These are phyloP conservation scores for Microbotryum intermedium DNA, from an alignment of 1,284 basidiomycete genomes.

Conservation along the genomic window DNA sequence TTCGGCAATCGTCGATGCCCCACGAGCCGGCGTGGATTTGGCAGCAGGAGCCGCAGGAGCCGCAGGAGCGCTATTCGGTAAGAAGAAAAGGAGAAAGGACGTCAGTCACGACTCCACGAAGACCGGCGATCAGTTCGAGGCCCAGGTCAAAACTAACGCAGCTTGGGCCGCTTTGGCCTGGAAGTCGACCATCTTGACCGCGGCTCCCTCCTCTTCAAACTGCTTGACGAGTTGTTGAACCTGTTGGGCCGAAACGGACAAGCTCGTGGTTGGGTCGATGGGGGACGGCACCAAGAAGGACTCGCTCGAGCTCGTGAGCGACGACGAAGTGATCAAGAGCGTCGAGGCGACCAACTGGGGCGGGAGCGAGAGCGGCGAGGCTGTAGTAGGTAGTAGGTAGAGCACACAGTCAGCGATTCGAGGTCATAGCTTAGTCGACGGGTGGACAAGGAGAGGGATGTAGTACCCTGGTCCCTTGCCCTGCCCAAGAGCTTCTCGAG, in stretches of 20 bases:
- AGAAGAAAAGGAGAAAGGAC: not conserved
- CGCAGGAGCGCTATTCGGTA: not conserved
- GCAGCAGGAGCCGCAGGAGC: not conserved
- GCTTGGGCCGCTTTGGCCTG: conserved; percentile 45
- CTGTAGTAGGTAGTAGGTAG: conserved; percentile 4
- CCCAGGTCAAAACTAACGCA: conserved; percentile 5
- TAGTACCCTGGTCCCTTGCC: conserved; percentile 29
- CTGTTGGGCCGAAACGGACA: conserved; percentile 68
- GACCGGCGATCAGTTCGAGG: not conserved
- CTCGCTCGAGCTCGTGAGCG: conserved; percentile 56
- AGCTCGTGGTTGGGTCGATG: conserved; percentile 57
- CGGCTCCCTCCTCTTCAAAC: conserved; percentile 56
- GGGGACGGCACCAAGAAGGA: conserved; percentile 60
- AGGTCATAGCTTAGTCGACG: not conserved
- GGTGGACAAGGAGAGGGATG: not conserved
- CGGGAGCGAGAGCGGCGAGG: conserved; percentile 32
- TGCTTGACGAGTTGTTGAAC: conserved; percentile 62
- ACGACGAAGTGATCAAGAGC: conserved; percentile 64
- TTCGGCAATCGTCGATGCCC: conserved; percentile 35
- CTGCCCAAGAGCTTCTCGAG: conserved; percentile 31
- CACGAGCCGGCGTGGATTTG: conserved; percentile 39
- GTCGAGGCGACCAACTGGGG: conserved; percentile 27
- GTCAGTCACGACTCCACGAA: not conserved
- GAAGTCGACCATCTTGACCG: conserved; percentile 66
- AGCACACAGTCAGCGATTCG: too few relatives aligned